Conservation (phyloP, 2,329 filamentous ascomycete genomes). For the Aspergillus carbonarius region DNA sequence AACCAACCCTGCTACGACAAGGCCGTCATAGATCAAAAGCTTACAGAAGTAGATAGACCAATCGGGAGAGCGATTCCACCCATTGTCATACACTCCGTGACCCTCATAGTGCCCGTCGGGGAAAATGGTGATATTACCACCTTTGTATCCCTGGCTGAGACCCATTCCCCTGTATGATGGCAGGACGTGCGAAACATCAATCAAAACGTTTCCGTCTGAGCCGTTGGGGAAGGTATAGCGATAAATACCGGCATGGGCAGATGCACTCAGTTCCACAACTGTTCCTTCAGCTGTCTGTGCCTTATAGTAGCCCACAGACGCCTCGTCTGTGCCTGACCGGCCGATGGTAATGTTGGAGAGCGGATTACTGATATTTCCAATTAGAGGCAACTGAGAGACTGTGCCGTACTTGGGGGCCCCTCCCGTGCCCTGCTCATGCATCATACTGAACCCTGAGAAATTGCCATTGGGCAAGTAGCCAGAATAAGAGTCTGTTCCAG, state of each 20-base stretch:
- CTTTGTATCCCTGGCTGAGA: slow-evolving; percentile 61
- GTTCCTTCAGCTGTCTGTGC: slow-evolving; percentile 58
- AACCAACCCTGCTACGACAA: not conserved
- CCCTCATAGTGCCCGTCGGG: slow-evolving; percentile 58
- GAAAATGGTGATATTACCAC: slow-evolving; percentile 58
- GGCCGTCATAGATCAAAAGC: not conserved
- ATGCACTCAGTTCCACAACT: slow-evolving; percentile 57
- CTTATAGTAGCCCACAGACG: slow-evolving; percentile 62
- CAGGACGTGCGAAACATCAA: slow-evolving; percentile 67
- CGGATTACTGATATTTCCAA: slow-evolving; percentile 54
- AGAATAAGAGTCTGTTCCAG: slow-evolving; percentile 41
- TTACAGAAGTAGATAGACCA: slow-evolving; percentile 41
- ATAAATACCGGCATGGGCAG: slow-evolving; percentile 53
- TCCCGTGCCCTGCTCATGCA: slow-evolving; percentile 67
- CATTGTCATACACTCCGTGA: slow-evolving; percentile 63
- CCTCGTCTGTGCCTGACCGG: slow-evolving; percentile 52
- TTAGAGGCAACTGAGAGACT: slow-evolving; percentile 58
- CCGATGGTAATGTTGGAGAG: slow-evolving; percentile 57
- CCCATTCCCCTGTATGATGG: slow-evolving; percentile 61
- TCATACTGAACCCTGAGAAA: slow-evolving; percentile 62
- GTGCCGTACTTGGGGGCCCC: slow-evolving; percentile 70
- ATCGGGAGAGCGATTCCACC: slow-evolving; percentile 63
- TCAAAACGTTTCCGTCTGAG: slow-evolving; percentile 50
- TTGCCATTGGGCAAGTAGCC: slow-evolving; percentile 47
- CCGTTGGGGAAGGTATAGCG: slow-evolving; percentile 58